Conservation (phyloP, 2,329 filamentous ascomycete genomes). For the Calonectria multiphialidica region DNA sequence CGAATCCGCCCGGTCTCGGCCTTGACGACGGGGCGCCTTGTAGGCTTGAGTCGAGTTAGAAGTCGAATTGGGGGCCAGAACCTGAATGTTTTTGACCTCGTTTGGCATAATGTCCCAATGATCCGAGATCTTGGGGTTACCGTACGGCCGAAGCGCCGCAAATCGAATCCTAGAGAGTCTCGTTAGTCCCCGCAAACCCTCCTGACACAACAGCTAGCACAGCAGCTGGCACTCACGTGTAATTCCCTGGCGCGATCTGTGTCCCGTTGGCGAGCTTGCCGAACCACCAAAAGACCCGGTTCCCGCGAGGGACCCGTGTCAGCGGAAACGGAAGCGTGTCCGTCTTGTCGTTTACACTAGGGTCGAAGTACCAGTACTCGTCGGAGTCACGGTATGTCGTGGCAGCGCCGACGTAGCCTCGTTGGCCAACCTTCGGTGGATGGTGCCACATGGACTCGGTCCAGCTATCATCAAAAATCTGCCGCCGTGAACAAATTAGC, state of each 20-base stretch:
- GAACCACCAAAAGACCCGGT: conserved; percentile 55
- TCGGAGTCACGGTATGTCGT: conserved; percentile 53
- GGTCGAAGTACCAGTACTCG: conserved; percentile 50
- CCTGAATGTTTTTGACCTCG: conserved; percentile 48
- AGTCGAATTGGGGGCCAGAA: conserved; percentile 48
- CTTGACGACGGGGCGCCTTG: conserved; percentile 14
- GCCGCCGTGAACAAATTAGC: neutral
- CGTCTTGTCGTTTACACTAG: conserved; percentile 49
- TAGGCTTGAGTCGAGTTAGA: conserved; percentile 40
- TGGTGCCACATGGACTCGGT: conserved; percentile 56
- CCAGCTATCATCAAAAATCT: conserved; percentile 56
- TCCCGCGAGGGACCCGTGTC: conserved; percentile 48
- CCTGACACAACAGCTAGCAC: too few relatives aligned
- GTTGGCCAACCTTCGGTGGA: conserved; percentile 52
- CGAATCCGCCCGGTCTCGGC: neutral
- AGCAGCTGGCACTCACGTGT: conserved; percentile 48
- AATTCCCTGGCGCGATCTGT: conserved; percentile 54
- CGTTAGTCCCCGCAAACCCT: conserved; percentile 20
- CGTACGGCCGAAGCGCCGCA: conserved; percentile 56
- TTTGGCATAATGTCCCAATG: conserved; percentile 56
- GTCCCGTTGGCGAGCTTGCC: conserved; percentile 56
- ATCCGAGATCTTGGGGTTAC: conserved; percentile 53
- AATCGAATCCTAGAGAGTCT: conserved; percentile 51
- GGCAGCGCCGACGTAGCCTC: conserved; percentile 57
- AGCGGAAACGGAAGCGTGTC: conserved; percentile 54